phyloP scores from a whole-genome alignment of 208 protist genomes.

The Trichomonas gallinae region DNA sequence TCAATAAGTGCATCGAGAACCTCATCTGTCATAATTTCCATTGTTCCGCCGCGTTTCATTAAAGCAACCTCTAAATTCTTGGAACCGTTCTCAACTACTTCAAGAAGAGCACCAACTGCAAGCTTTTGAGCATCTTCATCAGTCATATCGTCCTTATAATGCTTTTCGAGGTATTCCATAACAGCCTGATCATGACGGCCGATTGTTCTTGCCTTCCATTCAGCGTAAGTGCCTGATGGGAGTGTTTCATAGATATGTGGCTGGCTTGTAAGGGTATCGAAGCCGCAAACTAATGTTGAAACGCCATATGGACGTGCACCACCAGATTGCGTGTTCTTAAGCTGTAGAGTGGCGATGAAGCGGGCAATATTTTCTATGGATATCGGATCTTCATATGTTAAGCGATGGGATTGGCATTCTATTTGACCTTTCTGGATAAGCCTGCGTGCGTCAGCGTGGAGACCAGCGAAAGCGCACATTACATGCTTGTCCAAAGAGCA shows the following conservation, averaged over 20 bases:
- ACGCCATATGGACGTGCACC: slow-evolving; percentile 97
- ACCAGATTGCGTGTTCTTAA: slow-evolving; percentile 65
- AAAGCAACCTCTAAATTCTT: slow-evolving; percentile 66
- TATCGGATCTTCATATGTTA: slow-evolving; percentile 90
- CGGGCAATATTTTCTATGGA: slow-evolving; percentile 90
- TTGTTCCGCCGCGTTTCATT: slow-evolving; percentile 27
- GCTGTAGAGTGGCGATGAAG: slow-evolving; percentile 84
- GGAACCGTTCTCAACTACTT: slow-evolving; percentile 66
- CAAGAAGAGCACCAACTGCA: slow-evolving; percentile 85
- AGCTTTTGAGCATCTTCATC: slow-evolving; percentile 70
- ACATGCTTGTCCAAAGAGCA: slow-evolving; percentile 70
- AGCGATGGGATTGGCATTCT: slow-evolving; percentile 91
- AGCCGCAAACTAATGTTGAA: slow-evolving; percentile 91
- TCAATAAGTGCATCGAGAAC: slow-evolving; percentile 37
- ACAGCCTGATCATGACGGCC: slow-evolving; percentile 87
- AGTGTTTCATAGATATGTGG: slow-evolving; percentile 78
- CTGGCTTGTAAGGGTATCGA: slow-evolving; percentile 74
- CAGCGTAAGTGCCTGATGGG: slow-evolving; percentile 64
- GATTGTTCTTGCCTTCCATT: slow-evolving; percentile 62
- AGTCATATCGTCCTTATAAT: slow-evolving; percentile 69
- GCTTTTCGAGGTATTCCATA: slow-evolving; percentile 96
- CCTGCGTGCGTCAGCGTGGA: slow-evolving; percentile 95
- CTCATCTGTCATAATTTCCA: slow-evolving; percentile 40
- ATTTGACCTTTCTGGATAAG: slow-evolving; percentile 84
- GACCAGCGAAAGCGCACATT: slow-evolving; percentile 43